A percentile compares a stretch with the other conserved stretches of the same genome.
Conservation (phyloP, 2,329 filamentous ascomycete species). For the Hypoxylon sp. region DNA sequence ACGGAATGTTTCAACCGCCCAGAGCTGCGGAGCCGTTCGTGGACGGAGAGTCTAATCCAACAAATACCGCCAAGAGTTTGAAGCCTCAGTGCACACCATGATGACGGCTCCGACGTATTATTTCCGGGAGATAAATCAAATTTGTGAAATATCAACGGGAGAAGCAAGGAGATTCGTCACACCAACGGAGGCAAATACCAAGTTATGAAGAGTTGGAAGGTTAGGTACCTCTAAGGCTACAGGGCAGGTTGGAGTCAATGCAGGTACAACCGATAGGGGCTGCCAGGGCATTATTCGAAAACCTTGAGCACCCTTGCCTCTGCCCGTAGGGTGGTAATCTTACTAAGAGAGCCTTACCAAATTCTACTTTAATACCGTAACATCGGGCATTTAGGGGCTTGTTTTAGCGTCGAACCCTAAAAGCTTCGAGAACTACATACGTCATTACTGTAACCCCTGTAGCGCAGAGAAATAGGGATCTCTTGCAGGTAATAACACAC, state of each 20-base stretch:
- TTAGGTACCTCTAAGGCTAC: too few relatives aligned
- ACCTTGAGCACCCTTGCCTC: constrained; percentile 5
- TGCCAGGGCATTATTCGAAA: neutral
- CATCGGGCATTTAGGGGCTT: constrained; percentile 34
- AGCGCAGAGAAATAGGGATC: constrained; percentile 26
- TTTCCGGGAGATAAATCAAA: neutral
- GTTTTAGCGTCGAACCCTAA: constrained; percentile 10
- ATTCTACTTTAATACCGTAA: constrained; percentile 31
- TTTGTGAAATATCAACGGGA: neutral
- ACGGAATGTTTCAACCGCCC: neutral
- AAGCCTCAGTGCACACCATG: neutral
- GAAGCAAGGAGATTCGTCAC: neutral
- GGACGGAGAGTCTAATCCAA: neutral
- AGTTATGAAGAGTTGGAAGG: neutral
- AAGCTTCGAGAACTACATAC: constrained; percentile 23
- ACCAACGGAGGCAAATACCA: neutral
- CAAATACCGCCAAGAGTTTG: neutral
- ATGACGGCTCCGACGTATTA: neutral
- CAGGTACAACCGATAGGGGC: constrained; percentile 18
- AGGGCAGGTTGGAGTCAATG: neutral
- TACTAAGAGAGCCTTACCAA: constrained; percentile 25
- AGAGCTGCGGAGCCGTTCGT: constrained; percentile 5
- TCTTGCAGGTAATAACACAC: constrained; percentile 24
- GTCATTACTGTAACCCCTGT: constrained; percentile 6
- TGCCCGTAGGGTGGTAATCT: constrained; percentile 7